Evolutionary conservation across 495 filamentous ascomycete genomes (phyloP), one percentile per base, ranked within the genome.

Genomic region (Xanthoparmelia taractica): DNA sequence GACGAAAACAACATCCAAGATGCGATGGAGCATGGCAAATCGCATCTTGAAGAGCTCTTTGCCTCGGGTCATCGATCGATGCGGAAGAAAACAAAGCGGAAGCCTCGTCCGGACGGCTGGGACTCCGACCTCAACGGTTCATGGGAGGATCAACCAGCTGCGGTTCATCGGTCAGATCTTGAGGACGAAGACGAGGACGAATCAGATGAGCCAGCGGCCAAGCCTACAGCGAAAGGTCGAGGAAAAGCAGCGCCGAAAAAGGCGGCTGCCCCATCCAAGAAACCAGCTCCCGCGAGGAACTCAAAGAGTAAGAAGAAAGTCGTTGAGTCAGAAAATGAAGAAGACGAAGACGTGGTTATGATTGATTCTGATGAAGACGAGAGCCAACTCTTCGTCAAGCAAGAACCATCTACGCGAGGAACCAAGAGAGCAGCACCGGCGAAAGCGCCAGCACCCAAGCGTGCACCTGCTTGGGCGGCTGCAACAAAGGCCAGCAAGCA

Each of bases 51-150:
- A 71, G 77, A 85, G 56, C 71, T 85, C 63, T 96, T 92, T 68
- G 78, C 79, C 5, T 80, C 82, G 27, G 91, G 92, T 5, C 75
- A 84, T 47, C 70, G 86, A 37, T 88, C 83, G 75, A 80, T 79
- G 37, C 82, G 77, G 8, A 73, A 77, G 50, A 79, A 82, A 62
- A 75, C 71, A 37, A 67, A 89, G 85, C 64, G 77, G 86, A 58
- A 92, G 73, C 84, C 86, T 25, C 84, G 82, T 65, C 94, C 94
- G 6, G 86, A 87, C 33, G 75, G 74, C 12, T 99, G 93, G 92
- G 90, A 97, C 70, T 85, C 82, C 6, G 92, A 97, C 64, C 72
- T 90, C 41, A 86, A 96, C 60, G 94, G 95, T 41, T 73, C 78
- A 37, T 97, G 94, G 94, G 85, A 84, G 50, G 88, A 94, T 63